Base-by-base conservation (phyloP, 208 protist genomes). In the Willaertia magna region DNA sequence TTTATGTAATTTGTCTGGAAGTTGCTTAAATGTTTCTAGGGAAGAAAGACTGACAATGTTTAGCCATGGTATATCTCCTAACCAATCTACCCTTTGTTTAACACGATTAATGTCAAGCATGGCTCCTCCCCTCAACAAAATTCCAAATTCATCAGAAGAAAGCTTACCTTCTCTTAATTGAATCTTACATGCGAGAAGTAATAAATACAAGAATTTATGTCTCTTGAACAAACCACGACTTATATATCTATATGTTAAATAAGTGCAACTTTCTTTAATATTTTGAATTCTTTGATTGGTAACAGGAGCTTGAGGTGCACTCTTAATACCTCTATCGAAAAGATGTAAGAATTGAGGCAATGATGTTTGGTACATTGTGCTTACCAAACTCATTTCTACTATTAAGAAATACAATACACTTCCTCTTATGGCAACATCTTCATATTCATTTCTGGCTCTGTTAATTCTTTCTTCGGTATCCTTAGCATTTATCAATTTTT, bases 321-420 rank as follows among this genome's bases (percentile, higher is more conserved):
- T 49, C 47, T 95, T 86, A 87, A 99, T 98, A 4, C 95, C 93
- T 59, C 90, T 87, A 88, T 98, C 94, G 89, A 99, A 99, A 83
- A 98, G 93, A 74, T 90, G 90, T 85, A 99, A 93, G 93, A 99
- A 99, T 91, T 99, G 97, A 30, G 92, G 88, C 55, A 99, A 94
- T 44, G 97, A 98, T 42, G 95, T 98, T 90, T 99, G 96, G 91
- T 99, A 99, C 98, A 99, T 99, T 88, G 94, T 86, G 89, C 94
- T 97, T 34, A 99, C 96, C 22, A 97, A 85, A 4, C 93, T 93
- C 95, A 98, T 98, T 87, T 99, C 97, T 74, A 97, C 95, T 18
- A 99, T 95, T n/a, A 99, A 88, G 93, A 99, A 99, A 90, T 99
- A 99, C 26, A 99, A 89, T 51, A 99, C 95, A 34, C 96, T 96